phyloP scores from a whole-genome alignment of 495 filamentous ascomycete species.

The Talaromyces thailandensis region DNA sequence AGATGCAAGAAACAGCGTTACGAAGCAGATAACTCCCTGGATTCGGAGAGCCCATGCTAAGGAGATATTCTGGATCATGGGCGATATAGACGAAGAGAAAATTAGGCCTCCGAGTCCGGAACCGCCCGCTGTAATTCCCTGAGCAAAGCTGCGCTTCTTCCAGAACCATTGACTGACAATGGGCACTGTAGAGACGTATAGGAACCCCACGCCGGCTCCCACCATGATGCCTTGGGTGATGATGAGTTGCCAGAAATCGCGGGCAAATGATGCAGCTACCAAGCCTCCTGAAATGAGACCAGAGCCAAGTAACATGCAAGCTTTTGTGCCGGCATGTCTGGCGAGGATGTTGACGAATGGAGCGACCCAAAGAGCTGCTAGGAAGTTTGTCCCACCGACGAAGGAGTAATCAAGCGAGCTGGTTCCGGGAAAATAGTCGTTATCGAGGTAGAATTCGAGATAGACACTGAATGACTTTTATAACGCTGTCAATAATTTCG shows the following conservation, averaged over 20 bases:
- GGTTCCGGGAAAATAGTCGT: conserved; percentile 43
- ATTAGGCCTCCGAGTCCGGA: conserved; percentile 61
- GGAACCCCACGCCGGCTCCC: conserved; percentile 61
- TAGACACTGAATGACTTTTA: conserved; percentile 54
- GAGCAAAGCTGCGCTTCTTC: conserved; percentile 56
- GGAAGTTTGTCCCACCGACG: conserved; percentile 58
- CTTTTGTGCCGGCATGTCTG: conserved; percentile 38
- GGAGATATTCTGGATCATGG: conserved; percentile 41
- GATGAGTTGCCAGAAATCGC: conserved; percentile 57
- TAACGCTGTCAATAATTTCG: background rate
- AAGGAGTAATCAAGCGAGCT: conserved; percentile 54
- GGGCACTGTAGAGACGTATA: conserved; percentile 52
- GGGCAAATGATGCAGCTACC: conserved; percentile 53
- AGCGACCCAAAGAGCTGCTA: conserved; percentile 47
- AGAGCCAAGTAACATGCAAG: conserved; percentile 45
- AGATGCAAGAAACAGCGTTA: conserved; percentile 48
- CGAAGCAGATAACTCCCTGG: conserved; percentile 49
- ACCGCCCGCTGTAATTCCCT: conserved; percentile 54
- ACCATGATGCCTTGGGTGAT: conserved; percentile 65
- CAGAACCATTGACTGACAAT: conserved; percentile 70
- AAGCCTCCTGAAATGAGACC: conserved; percentile 44
- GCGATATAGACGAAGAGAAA: conserved; percentile 29
- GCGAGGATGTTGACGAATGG: conserved; percentile 48
- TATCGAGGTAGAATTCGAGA: conserved; percentile 53
- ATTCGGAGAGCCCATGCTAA: conserved; percentile 61